Evolutionary conservation across 169 alveolate species (phyloP).

Genomic region (Plasmodium gaboni): DNA sequence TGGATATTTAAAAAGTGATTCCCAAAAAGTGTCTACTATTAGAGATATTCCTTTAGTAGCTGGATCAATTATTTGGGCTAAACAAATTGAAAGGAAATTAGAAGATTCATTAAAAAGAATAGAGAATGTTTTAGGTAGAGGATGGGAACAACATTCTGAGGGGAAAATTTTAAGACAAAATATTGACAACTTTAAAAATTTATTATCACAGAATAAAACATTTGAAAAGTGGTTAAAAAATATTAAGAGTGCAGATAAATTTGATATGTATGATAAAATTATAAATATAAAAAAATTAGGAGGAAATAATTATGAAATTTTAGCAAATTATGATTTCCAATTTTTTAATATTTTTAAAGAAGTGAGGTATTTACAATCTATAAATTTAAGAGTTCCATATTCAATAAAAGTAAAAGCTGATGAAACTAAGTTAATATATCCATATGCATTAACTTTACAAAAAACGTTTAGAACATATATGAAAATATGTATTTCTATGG

Average conservation of each 20-base stretch:
- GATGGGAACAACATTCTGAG: conserved; percentile 95
- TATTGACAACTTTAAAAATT: conserved; percentile 92
- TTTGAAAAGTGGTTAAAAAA: conserved; percentile 77
- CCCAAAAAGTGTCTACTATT: conserved; percentile 90
- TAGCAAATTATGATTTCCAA: conserved; percentile 80
- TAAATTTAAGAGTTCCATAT: conserved; percentile 90
- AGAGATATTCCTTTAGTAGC: conserved; percentile 96
- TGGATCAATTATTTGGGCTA: conserved; percentile 96
- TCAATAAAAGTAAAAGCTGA: conserved; percentile 92
- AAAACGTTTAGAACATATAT: conserved; percentile 91
- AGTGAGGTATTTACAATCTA: conserved; percentile 87
- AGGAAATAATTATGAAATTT: conserved; percentile 76
- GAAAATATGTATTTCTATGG: conserved; percentile 72
- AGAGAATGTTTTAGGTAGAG: conserved; percentile 93
- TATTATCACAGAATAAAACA: conserved; percentile 88
- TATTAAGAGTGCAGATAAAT: conserved; percentile 68
- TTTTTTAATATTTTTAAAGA: conserved; percentile 80
- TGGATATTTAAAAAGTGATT: conserved; percentile 93
- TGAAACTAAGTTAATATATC: conserved; percentile 94
- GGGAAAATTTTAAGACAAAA: conserved; percentile 94
- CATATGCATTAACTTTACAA: conserved; percentile 86
- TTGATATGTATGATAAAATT: conserved; percentile 74
- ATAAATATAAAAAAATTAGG: conserved; percentile 72
- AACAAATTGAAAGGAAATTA: conserved; percentile 91
- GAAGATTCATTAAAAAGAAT: conserved; percentile 88